phyloP scores from a whole-genome alignment of 805 yeast species.

The Saturnispora serradocipensis region DNA sequence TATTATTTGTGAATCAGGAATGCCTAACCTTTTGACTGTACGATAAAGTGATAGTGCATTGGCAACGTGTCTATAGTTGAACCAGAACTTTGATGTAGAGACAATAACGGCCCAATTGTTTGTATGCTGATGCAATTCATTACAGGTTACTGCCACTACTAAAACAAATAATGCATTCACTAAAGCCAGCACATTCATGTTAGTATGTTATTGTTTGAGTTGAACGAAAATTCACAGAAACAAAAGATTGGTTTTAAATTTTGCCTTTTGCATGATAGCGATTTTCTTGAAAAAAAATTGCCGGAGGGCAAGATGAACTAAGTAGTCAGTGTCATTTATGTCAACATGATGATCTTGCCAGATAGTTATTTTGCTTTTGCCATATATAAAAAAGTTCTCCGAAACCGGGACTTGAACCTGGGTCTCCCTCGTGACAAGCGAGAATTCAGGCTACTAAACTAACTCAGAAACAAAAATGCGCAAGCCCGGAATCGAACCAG shows the following conservation, averaged over 20 bases:
- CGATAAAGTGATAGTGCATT: slow-evolving; percentile 90
- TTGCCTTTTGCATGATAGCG: not conserved
- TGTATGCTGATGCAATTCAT: slow-evolving; percentile 33
- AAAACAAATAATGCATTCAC: not conserved
- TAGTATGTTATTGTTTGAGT: not conserved
- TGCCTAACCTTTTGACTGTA: slow-evolving; percentile 91
- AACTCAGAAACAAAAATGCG: slow-evolving; percentile 26
- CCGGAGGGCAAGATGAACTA: no score
- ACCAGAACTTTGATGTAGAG: slow-evolving; percentile 96
- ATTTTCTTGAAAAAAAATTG: not conserved
- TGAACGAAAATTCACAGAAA: not conserved
- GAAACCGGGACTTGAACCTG: slow-evolving; percentile 37
- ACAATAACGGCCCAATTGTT: slow-evolving; percentile 83
- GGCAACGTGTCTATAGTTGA: slow-evolving; percentile 96
- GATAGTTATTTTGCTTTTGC: not conserved
- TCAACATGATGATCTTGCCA: not conserved
- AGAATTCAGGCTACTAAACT: slow-evolving; percentile 35
- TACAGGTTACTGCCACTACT: not conserved
- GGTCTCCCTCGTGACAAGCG: slow-evolving; percentile 38
- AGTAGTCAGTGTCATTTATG: not conserved
- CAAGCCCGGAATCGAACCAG: slow-evolving; percentile 25
- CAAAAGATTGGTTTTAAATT: not conserved
- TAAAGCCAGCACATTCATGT: not conserved
- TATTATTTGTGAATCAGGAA: slow-evolving; percentile 95
- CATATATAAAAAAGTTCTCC: slow-evolving; percentile 19